Evolutionary conservation across 164 flowering plant species (phyloP).

Genomic region (Magnolia officinalis): DNA sequence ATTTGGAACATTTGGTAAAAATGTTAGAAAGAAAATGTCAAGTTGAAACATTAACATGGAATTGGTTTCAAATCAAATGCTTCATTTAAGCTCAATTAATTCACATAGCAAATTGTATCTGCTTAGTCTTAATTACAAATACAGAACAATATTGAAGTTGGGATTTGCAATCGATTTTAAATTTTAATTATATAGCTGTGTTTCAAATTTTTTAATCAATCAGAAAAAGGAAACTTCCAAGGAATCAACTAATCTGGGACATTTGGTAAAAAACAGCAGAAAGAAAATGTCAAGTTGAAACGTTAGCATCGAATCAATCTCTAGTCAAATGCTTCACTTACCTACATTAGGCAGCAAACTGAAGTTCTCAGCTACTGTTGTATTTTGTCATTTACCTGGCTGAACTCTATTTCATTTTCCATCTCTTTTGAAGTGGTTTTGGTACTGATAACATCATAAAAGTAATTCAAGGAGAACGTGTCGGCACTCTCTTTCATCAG

Average conservation of each 20-base stretch:
- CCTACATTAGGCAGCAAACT: neutral
- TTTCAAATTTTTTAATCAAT: too few relatives aligned
- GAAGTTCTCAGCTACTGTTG: neutral
- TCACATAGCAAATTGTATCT: too few relatives aligned
- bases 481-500: slow-evolving; percentile 89
- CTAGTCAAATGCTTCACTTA: neutral
- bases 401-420: slow-evolving; percentile 8
- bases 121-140: too few relatives aligned
- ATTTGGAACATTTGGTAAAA: neutral
- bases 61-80: neutral
- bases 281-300: neutral
- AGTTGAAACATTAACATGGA: neutral
- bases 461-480: slow-evolving; percentile 68
- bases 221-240: too few relatives aligned
- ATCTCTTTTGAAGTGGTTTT: slow-evolving; percentile 58
- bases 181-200: too few relatives aligned
- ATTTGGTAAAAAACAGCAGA: neutral
- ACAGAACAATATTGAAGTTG: too few relatives aligned
- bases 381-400: neutral
- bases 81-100: neutral
- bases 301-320: neutral
- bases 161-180: too few relatives aligned
- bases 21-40: neutral
- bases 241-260: neutral
- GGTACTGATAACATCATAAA: slow-evolving; percentile 58